Base-by-base conservation (phyloP, 257 asterid species). In the Voacanga thouarsii region DNA sequence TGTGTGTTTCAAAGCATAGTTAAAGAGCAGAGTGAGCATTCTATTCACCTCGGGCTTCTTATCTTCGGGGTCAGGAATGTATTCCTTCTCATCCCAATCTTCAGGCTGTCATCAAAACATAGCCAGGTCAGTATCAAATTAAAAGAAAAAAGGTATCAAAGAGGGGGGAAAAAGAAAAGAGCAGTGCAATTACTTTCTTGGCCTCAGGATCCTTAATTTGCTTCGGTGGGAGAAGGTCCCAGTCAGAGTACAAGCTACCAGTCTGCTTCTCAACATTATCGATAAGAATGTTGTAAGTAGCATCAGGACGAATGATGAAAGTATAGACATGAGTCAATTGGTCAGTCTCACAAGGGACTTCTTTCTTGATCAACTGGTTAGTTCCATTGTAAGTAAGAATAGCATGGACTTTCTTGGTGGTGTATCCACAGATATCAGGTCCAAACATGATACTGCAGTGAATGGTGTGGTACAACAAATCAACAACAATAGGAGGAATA, bases 71-170 rank as follows among this genome's bases (percentile, higher is more conserved):
- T 96, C 99, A 77, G 92, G 74, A 82, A 96, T 93, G 88, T 55
- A 92, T 80, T 96, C 99, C 83, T 92, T 92, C 3, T 92, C 99
- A 82, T 96, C 98, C 99, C 99, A 96, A 84, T 93, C 97, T 84
- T 93, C 98, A 78, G 99, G 99, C 99, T 96, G 87, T 60, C 72
- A 86, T 75, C 51, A 51, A 67, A n/a, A 81, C n/a, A 55, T 69
- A 43, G 43, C 55, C 60, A 44, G 49, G 50, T 79, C n/a, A 65
- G 65, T 30, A 55, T 75, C 57, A 59, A 63, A 50, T 67, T 24
- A 73, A 18, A 28, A n/a, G 4, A 16, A 2, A 8, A 30, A 30
- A 1, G 41, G 39, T 0, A 63, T 23, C 45, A 76, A 53, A 24
- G 10, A 39, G 69, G 60, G 23, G 6, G 19, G 71, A 47, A 10